Evolutionary conservation across 2,329 filamentous ascomycete species (phyloP).

Genomic region (Iodosphaeria phyllophila): DNA sequence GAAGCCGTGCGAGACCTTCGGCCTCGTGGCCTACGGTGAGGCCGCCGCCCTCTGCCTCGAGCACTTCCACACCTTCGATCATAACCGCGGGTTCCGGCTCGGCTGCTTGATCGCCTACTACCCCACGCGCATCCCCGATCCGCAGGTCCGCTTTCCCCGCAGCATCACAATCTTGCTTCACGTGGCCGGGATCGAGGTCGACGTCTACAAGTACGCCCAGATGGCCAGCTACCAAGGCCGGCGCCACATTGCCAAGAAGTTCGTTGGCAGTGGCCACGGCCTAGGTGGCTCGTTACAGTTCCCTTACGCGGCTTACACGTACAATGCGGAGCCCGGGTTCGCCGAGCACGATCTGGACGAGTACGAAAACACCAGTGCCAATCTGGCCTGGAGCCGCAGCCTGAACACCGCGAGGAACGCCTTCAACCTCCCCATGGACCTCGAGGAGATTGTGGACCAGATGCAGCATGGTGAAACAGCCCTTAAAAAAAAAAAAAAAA

Average conservation of each 20-base stretch:
- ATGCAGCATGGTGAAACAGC: no score
- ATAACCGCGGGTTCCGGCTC: conserved; percentile 24
- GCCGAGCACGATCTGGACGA: conserved; percentile 52
- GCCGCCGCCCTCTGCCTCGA: conserved; percentile 23
- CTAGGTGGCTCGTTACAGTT: conserved; percentile 16
- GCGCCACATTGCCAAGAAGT: conserved; percentile 14
- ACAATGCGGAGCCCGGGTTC: conserved; percentile 40
- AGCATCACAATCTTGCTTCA: conserved; percentile 21
- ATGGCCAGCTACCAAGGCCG: conserved; percentile 26
- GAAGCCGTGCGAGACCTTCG: conserved; percentile 22
- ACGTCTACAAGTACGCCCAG: conserved; percentile 21
- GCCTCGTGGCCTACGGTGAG: conserved; percentile 24
- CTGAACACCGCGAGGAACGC: conserved; percentile 38
- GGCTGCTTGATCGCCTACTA: conserved; percentile 25
- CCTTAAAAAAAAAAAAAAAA: no score
- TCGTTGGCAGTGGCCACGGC: conserved; percentile 17
- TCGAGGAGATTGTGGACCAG: conserved; percentile 46
- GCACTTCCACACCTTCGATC: conserved; percentile 23
- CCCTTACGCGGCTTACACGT: conserved; percentile 21
- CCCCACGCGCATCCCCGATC: conserved; percentile 23
- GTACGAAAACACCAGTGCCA: conserved; percentile 43
- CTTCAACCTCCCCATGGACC: conserved; percentile 42
- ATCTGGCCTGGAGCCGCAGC: conserved; percentile 51
- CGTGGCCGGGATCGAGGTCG: conserved; percentile 17
- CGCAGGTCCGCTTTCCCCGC: conserved; percentile 19